Conservation (phyloP, 305 asterid genomes). For the Fraxinus sp. region DNA sequence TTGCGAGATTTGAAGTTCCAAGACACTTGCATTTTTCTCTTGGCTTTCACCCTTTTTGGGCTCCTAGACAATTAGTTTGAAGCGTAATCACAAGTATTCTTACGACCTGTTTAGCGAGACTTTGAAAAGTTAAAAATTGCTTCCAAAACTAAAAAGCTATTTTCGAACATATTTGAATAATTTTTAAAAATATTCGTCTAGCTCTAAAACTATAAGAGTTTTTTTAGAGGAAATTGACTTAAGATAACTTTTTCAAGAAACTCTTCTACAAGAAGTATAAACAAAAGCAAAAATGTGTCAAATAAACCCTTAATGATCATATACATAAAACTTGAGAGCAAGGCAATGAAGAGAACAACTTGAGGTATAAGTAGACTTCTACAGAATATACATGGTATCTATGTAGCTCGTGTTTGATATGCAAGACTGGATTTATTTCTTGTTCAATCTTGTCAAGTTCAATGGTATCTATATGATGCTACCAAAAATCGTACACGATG, state of each 20-base stretch:
- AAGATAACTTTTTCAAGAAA: no score
- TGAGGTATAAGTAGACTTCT: background rate
- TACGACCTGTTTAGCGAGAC: no score
- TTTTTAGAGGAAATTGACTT: no score
- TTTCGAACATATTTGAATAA: no score
- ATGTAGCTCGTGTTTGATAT: no score
- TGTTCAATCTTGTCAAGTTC: no score
- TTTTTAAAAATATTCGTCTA: background rate
- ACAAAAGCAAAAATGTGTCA: background rate
- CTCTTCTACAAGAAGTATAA: background rate
- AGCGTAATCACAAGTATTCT: background rate
- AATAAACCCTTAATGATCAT: no score
- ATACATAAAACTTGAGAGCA: background rate
- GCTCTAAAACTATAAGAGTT: background rate
- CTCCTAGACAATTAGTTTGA: conserved; percentile 18
- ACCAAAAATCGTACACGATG: no score
- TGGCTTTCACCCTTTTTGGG: conserved; percentile 96
- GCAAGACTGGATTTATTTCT: no score
- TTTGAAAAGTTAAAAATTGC: background rate
- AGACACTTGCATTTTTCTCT: conserved; percentile 75
- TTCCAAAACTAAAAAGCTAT: no score
- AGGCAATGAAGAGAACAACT: background rate
- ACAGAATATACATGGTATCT: background rate
- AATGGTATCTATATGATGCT: no score
- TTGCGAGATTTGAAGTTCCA: conserved; percentile 73